These are phyloP conservation scores for Paraphoma chrysanthemicola DNA, from an alignment of 2,329 filamentous ascomycete species.

Conservation along the genomic window DNA sequence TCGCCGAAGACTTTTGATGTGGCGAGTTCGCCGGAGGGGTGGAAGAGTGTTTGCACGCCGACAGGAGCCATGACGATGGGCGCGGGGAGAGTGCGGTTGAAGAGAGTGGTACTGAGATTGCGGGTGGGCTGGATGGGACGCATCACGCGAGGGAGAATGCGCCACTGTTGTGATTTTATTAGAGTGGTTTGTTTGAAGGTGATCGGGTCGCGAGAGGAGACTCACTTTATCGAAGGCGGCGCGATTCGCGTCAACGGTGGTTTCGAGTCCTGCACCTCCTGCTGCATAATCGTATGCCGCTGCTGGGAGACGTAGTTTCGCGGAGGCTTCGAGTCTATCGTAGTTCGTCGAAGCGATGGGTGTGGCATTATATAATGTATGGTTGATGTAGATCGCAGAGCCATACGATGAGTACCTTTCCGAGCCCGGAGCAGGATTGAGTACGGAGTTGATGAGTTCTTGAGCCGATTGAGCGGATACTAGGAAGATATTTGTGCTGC, in stretches of 20 bases:
- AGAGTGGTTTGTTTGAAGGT: not conserved
- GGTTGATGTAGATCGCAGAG: slow-evolving; percentile 18
- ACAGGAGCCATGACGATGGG: not conserved
- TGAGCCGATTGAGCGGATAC: slow-evolving; percentile 14
- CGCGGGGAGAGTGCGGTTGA: not conserved
- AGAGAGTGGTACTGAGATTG: slow-evolving; percentile 12
- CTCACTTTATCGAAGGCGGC: slow-evolving; percentile 14
- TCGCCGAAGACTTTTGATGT: slow-evolving; percentile 65
- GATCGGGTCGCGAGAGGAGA: not conserved
- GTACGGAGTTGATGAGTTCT: slow-evolving; percentile 16
- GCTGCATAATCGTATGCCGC: slow-evolving; percentile 17
- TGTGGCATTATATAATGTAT: slow-evolving; percentile 15
- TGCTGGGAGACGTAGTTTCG: slow-evolving; percentile 9
- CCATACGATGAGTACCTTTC: slow-evolving; percentile 16
- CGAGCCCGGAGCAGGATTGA: slow-evolving; percentile 9
- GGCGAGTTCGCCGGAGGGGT: slow-evolving; percentile 64
- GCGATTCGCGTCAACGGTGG: slow-evolving; percentile 14
- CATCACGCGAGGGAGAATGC: slow-evolving; percentile 19
- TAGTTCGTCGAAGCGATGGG: slow-evolving; percentile 18
- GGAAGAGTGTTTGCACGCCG: not conserved
- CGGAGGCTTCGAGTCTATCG: slow-evolving; percentile 16
- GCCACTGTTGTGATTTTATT: slow-evolving; percentile 6
- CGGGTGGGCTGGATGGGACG: slow-evolving; percentile 6
- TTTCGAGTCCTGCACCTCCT: slow-evolving; percentile 15
- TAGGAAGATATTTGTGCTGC: not conserved